These are phyloP conservation scores for Melaleuca quinquenervia DNA, from an alignment of 345 rosid species.

Conservation along the genomic window DNA sequence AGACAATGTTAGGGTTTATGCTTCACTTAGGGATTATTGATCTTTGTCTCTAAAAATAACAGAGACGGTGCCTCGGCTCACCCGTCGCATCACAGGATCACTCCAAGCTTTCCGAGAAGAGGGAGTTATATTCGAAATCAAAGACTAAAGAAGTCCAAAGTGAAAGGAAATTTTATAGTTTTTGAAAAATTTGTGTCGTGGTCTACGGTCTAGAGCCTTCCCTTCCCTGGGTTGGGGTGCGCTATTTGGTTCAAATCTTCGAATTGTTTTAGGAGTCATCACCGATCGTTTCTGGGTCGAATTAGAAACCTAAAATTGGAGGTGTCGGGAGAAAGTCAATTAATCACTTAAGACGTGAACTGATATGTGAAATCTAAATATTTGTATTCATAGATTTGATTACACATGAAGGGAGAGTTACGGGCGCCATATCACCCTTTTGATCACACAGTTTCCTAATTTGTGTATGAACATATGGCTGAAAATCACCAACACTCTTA, in stretches of 20 bases:
- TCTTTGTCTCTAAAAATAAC: not conserved
- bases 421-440: not conserved
- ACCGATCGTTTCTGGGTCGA: no score
- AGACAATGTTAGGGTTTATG: not conserved
- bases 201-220: not conserved
- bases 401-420: no score
- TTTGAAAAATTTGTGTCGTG: not conserved
- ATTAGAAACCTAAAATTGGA: no score
- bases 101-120: not conserved
- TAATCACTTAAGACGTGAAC: no score
- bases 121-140: not conserved
- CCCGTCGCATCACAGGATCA: not conserved
- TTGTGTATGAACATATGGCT: not conserved
- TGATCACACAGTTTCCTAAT: no score
- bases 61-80: not conserved
- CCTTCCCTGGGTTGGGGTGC: not conserved
- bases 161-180: not conserved
- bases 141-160: not conserved
- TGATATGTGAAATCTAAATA: no score
- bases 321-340: no score
- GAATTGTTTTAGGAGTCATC: not conserved
- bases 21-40: not conserved
- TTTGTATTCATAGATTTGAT: not conserved
- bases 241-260: not conserved
- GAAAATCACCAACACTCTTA: not conserved